Evolutionary conservation across 208 protist species (phyloP), one percentile per base, ranked within the genome.

Genomic region (Borovskyia barvae): DNA sequence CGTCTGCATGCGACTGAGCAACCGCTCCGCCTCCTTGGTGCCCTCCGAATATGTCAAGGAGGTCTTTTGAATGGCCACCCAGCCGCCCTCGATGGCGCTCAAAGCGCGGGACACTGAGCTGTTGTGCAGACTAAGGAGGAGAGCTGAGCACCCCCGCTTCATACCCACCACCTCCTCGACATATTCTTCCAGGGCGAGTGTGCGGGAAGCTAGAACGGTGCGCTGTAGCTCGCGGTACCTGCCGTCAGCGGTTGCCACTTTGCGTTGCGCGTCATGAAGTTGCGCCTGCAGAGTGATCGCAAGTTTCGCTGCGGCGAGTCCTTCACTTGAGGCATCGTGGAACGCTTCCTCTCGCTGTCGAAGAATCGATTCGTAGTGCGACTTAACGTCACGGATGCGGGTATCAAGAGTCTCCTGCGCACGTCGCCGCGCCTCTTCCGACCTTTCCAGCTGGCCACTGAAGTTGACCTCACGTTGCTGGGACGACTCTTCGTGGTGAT

Each of bases 401-500:
- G 56, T 58, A 24, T 51, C 57, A 2, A 65, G 22, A 28, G 36
- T 55, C 24, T 77, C 60, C 53, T 85, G 54, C n/a, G 61, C 36
- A 26, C 64, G 51, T 14, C 45, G 49, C 48, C 72, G 56, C 17
- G 63, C 72, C 28, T 30, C 56, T 33, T 80, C 69, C 6, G 41
- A 29, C 48, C 64, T 66, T 22, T 40, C 26, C n/a, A 87, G 45
- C 43, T 76, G 32, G 28, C 59, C 48, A 11, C 33, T 3, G 5
- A 83, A 47, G 5, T 36, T 53, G 8, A 33, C 64, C 48, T 78
- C 78, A 7, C 70, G 68, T 45, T 84, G 57, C 29, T 46, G 67
- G 28, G 45, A 54, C 19, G 69, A 70, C 47, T 72, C 58, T 63
- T 87, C 82, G n/a, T 42, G 56, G 32, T 71, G 63, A n/a, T 49